Percentiles rank a stretch among this genome's conserved stretches.
Evolutionary conservation across 495 filamentous ascomycete genomes (phyloP).

Genomic region (Bombardia bombarda): DNA sequence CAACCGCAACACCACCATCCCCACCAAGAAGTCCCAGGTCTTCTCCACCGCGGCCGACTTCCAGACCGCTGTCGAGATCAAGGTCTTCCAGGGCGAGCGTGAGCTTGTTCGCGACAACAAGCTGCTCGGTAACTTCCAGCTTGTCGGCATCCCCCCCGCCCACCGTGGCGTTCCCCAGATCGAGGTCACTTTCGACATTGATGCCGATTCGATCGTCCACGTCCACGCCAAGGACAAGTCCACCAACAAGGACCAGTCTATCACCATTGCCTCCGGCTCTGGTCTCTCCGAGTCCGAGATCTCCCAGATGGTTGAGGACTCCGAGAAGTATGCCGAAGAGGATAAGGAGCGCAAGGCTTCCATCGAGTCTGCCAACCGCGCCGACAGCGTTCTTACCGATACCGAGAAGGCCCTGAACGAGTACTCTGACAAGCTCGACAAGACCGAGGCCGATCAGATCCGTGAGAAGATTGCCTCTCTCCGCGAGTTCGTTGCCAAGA

Average conservation of each 20-base stretch:
- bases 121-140: conserved; percentile 98
- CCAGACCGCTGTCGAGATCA: conserved; percentile 99
- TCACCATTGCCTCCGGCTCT: conserved; percentile 96
- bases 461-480: conserved; percentile 86
- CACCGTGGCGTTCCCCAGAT: conserved; percentile 97
- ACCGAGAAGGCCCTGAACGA: conserved; percentile 98
- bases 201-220: conserved; percentile 98
- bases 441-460: conserved; percentile 86
- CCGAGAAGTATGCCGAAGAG: conserved; percentile 88
- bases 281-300: conserved; percentile 95
- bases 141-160: conserved; percentile 93
- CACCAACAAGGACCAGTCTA: conserved; percentile 98
- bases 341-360: conserved; percentile 96
- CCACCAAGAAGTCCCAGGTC: conserved; percentile 98
- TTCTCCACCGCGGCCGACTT: conserved; percentile 99
- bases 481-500: conserved; percentile 88
- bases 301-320: conserved; percentile 91
- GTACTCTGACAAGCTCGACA: conserved; percentile 91
- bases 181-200: conserved; percentile 99
- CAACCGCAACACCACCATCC: conserved; percentile 99
- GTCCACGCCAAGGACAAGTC: conserved; percentile 99
- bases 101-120: conserved; percentile 99
- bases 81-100: conserved; percentile 99
- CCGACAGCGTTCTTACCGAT: conserved; percentile 92
- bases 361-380: conserved; percentile 93